Conservation (phyloP, 257 asterid species). For the Linaria vulgaris region DNA sequence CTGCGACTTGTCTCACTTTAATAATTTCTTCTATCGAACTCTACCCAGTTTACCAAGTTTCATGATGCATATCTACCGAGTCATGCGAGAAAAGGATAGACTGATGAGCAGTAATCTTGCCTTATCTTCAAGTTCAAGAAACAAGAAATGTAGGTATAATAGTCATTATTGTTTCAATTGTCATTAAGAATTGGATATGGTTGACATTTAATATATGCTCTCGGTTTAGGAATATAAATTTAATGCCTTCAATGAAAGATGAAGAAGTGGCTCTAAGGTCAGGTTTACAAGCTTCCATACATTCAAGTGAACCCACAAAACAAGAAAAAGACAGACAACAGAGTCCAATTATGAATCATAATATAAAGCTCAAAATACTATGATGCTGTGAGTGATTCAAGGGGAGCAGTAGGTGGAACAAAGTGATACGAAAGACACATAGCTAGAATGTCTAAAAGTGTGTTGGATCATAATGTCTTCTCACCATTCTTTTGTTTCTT, state of each 20-base stretch:
- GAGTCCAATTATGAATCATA: conserved; percentile 31
- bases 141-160: conserved; percentile 4
- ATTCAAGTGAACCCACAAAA: conserved; percentile 30
- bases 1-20: background rate
- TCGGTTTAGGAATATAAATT: background rate
- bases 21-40: background rate
- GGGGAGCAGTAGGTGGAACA: conserved; percentile 8
- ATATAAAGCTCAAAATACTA: conserved; percentile 27
- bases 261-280: conserved; percentile 46
- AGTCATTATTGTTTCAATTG: conserved; percentile 3
- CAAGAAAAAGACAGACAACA: conserved; percentile 17
- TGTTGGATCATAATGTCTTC: conserved; percentile 5
- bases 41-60: background rate
- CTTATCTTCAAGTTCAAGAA: background rate
- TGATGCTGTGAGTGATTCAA: conserved; percentile 16
- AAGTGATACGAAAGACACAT: conserved; percentile 14
- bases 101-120: background rate
- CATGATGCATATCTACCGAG: background rate
- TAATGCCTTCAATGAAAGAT: conserved; percentile 14
- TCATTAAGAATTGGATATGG: conserved; percentile 27
- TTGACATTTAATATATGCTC: conserved; percentile 32
- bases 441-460: background rate
- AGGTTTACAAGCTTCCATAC: conserved; percentile 39
- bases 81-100: background rate
- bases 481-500: background rate